Conservation (phyloP, 306 rosid species). For the Lathyrus oleraceus region DNA sequence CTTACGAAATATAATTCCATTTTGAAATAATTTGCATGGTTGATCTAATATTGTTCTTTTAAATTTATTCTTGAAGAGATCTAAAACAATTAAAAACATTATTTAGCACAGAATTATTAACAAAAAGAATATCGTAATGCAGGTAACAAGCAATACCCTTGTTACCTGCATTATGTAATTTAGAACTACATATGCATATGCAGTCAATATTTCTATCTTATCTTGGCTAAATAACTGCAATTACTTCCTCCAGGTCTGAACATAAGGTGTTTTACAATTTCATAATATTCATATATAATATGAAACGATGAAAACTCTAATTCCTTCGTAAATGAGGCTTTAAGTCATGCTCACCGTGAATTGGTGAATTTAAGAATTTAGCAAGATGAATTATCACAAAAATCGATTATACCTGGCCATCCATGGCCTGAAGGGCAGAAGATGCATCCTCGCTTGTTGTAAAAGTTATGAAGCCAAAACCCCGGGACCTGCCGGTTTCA, state of each 20-base stretch:
- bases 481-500: slow-evolving; percentile 52
- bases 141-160: too few relatives aligned
- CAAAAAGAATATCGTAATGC: too few relatives aligned
- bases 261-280: slow-evolving; percentile 8
- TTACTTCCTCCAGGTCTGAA: slow-evolving; percentile 1
- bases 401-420: slow-evolving; percentile 50
- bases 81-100: too few relatives aligned
- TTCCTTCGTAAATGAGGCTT: background rate
- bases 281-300: slow-evolving; percentile 5
- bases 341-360: slow-evolving; percentile 5
- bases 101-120: too few relatives aligned
- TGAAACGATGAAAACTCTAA: background rate
- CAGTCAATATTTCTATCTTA: background rate
- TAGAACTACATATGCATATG: background rate
- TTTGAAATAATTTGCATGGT: too few relatives aligned
- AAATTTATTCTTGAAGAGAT: too few relatives aligned
- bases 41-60: too few relatives aligned
- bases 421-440: slow-evolving; percentile 51
- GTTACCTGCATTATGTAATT: too few relatives aligned
- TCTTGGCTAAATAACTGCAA: slow-evolving; percentile 1
- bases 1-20: slow-evolving; percentile 23
- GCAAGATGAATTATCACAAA: background rate
- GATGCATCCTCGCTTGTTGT: slow-evolving; percentile 53
- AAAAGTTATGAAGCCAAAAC: slow-evolving; percentile 53
- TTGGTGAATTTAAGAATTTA: slow-evolving; percentile 17